phyloP scores from a whole-genome alignment of 2,329 filamentous ascomycete species.

The Neofusicoccum kwambonambiense region DNA sequence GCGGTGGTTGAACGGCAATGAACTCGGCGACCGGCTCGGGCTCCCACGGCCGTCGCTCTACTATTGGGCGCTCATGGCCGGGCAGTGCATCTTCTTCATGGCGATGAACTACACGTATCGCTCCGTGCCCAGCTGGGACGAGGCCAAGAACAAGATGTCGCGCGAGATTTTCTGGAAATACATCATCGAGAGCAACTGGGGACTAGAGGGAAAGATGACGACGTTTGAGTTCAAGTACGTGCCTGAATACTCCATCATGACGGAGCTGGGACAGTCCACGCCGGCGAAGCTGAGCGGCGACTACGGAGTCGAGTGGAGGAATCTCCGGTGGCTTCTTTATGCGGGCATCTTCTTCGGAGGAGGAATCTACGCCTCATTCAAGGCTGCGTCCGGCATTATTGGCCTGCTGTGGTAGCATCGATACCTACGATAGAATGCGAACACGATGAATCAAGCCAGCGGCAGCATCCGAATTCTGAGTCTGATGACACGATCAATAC shows the following conservation, averaged over 20 bases:
- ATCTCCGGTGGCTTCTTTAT: conserved; percentile 47
- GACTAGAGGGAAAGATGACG: conserved; percentile 60
- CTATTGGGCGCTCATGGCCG: conserved; percentile 60
- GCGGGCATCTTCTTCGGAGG: conserved; percentile 33
- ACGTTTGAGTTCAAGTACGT: conserved; percentile 72
- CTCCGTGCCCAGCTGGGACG: conserved; percentile 48
- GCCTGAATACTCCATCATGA: conserved; percentile 54
- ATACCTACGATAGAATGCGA: not conserved
- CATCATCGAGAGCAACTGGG: conserved; percentile 63
- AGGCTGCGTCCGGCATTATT: conserved; percentile 22
- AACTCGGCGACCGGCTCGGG: conserved; percentile 59
- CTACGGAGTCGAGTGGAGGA: conserved; percentile 46
- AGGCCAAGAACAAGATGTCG: conserved; percentile 52
- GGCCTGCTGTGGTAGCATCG: not conserved
- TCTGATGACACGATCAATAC: not conserved
- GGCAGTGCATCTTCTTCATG: conserved; percentile 68
- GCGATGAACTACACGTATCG: conserved; percentile 54
- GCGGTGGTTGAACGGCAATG: conserved; percentile 68
- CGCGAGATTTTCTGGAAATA: conserved; percentile 58
- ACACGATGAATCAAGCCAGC: not conserved
- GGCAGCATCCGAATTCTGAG: not conserved
- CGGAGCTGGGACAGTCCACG: conserved; percentile 45
- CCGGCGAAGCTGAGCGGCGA: conserved; percentile 39
- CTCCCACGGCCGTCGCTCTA: conserved; percentile 57
- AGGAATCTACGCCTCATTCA: conserved; percentile 28